A percentile compares a stretch with the other conserved stretches of the same genome.
Conservation (phyloP, 495 filamentous ascomycete species). For the Aspergillus leporis region DNA sequence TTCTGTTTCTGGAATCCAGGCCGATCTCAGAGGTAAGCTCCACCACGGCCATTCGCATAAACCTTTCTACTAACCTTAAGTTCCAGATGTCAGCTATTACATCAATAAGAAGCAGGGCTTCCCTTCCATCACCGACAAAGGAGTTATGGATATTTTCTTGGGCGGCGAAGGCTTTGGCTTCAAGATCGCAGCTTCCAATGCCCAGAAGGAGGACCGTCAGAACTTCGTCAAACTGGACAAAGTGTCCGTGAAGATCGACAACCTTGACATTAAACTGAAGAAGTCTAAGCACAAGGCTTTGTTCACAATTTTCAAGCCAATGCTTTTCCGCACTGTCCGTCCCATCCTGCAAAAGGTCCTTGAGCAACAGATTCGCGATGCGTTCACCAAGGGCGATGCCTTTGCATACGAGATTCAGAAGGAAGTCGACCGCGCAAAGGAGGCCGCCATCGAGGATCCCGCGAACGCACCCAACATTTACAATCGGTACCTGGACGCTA, state of each 20-base stretch:
- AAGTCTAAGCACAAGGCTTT: slow-evolving; percentile 93
- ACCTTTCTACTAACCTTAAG: slow-evolving; percentile 3
- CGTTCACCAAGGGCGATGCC: slow-evolving; percentile 68
- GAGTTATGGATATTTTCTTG: slow-evolving; percentile 87
- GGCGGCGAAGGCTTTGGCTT: slow-evolving; percentile 87
- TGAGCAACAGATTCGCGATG: slow-evolving; percentile 83
- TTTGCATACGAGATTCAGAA: slow-evolving; percentile 73
- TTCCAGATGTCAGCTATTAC: slow-evolving; percentile 83
- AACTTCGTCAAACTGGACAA: slow-evolving; percentile 94
- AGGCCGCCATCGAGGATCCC: slow-evolving; percentile 67
- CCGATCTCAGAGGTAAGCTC: slow-evolving; percentile 31
- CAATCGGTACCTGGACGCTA: slow-evolving; percentile 73
- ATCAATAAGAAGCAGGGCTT: slow-evolving; percentile 96
- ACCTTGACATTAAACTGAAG: slow-evolving; percentile 86
- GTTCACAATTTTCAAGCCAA: slow-evolving; percentile 83
- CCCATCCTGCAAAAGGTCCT: slow-evolving; percentile 83
- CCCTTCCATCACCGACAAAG: slow-evolving; percentile 83
- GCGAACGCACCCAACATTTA: slow-evolving; percentile 84
- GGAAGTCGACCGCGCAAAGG: slow-evolving; percentile 73
- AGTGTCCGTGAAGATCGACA: slow-evolving; percentile 78
- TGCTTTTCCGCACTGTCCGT: slow-evolving; percentile 79
- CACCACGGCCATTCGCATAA: not conserved
- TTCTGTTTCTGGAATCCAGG: slow-evolving; percentile 82
- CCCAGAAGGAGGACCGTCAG: slow-evolving; percentile 71
- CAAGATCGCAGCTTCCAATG: slow-evolving; percentile 84